Conservation (phyloP, 2,329 filamentous ascomycete species). For the Biscogniauxia mediterranea region DNA sequence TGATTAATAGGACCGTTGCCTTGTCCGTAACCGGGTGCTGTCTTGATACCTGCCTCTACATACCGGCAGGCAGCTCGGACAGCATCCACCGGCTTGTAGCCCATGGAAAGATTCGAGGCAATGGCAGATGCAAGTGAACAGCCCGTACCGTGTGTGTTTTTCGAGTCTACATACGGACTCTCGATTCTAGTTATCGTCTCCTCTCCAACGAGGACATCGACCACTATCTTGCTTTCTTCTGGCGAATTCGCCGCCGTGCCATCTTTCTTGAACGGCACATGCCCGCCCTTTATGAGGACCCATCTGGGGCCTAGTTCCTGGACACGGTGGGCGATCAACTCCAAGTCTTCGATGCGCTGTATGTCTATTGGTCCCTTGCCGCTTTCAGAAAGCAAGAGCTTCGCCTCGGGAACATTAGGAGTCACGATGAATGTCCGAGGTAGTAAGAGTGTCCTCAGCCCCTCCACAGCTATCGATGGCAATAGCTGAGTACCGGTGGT, state of each 20-base stretch:
- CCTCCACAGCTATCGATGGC: constrained; percentile 60
- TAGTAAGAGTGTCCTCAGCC: constrained; percentile 59
- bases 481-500: constrained; percentile 74
- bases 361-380: constrained; percentile 43
- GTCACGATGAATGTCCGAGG: constrained; percentile 68
- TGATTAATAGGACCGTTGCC: constrained; percentile 76
- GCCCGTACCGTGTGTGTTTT: constrained; percentile 90
- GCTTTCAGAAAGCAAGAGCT: constrained; percentile 57
- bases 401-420: constrained; percentile 75
- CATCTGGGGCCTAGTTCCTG: constrained; percentile 70
- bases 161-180: constrained; percentile 68
- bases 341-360: constrained; percentile 61
- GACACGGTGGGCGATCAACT: constrained; percentile 64
- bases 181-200: constrained; percentile 61
- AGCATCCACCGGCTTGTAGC: constrained; percentile 54
- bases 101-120: constrained; percentile 67
- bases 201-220: constrained; percentile 72
- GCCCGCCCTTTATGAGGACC: constrained; percentile 88
- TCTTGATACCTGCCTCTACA: constrained; percentile 68
- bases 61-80: constrained; percentile 70
- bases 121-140: constrained; percentile 89
- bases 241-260: constrained; percentile 56
- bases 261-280: constrained; percentile 71
- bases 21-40: constrained; percentile 59
- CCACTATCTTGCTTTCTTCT: constrained; percentile 62